Percentiles rank a stretch among this genome's conserved stretches.
These are phyloP conservation scores for Escovopsis sp. DNA, from an alignment of 2,329 filamentous ascomycete species.

Conservation along the genomic window DNA sequence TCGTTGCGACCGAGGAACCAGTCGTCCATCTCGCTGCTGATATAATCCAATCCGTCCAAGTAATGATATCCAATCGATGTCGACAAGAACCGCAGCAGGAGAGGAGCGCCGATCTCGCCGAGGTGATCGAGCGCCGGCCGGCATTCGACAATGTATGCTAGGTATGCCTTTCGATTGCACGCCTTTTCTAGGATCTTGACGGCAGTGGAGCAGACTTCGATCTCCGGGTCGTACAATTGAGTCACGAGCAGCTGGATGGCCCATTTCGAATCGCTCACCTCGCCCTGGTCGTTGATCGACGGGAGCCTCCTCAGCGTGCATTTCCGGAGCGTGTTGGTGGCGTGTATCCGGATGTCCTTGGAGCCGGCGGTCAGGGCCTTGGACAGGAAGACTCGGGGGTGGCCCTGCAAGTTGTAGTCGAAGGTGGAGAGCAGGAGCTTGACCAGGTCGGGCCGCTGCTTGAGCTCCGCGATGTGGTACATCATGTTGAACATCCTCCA, in stretches of 20 bases:
- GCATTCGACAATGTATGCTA: slow-evolving; percentile 95
- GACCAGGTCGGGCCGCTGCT: slow-evolving; percentile 81
- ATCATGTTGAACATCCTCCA: slow-evolving; percentile 99
- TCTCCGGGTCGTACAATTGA: slow-evolving; percentile 91
- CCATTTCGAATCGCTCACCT: slow-evolving; percentile 68
- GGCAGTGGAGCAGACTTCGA: slow-evolving; percentile 89
- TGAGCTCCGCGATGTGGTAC: slow-evolving; percentile 91
- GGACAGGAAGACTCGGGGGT: slow-evolving; percentile 81
- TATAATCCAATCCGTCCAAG: slow-evolving; percentile 90
- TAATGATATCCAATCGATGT: slow-evolving; percentile 98
- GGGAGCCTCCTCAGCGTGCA: slow-evolving; percentile 49
- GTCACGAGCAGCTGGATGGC: slow-evolving; percentile 95
- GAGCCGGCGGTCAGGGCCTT: slow-evolving; percentile 86
- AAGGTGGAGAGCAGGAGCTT: slow-evolving; percentile 79
- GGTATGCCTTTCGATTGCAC: slow-evolving; percentile 77
- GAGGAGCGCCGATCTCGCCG: slow-evolving; percentile 87
- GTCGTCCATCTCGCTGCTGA: slow-evolving; percentile 99
- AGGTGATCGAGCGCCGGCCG: slow-evolving; percentile 87
- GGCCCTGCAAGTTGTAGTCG: slow-evolving; percentile 78
- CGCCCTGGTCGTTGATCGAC: slow-evolving; percentile 23
- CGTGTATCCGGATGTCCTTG: slow-evolving; percentile 81
- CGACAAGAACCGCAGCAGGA: slow-evolving; percentile 82
- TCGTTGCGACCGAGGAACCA: slow-evolving; percentile 98
- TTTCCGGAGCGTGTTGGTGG: slow-evolving; percentile 74
- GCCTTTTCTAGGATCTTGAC: slow-evolving; percentile 97